Evolutionary conservation across 179 eudicot species (phyloP), one percentile per base, ranked within the genome.

Genomic region (Amaranthus tricolor): DNA sequence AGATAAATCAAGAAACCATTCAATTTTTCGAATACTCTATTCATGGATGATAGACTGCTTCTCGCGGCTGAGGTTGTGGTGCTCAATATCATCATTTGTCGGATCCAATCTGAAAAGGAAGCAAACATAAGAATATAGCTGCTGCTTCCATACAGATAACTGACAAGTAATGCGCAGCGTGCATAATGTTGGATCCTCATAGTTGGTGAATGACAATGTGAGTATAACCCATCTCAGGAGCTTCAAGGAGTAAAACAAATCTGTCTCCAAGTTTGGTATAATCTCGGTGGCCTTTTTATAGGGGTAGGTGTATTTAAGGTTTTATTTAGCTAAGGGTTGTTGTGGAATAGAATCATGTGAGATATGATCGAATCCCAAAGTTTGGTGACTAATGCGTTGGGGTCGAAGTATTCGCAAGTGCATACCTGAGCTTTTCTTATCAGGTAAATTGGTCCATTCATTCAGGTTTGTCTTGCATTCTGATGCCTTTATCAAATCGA

Each of bases 391-490:
- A 9, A 53, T 53, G 15, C 15, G 10, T 9, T 14, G 31, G 9
- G 49, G 43, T 56, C 13, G 65, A 62, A 62, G 12, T 13, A n/a
- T 14, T 21, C 40, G 14, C 19, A 66, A 43, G 13, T 21, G 72
- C 88, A 71, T 88, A 90, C 99, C 98, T 73, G 89, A 64, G 71
- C 77, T 73, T 65, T 78, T 88, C 77, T 78, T 84, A 72, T 61
- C 78, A 49, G 93, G 84, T 50, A 93, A 73, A 81, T 93, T 95
- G 62, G 98, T 86, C 99, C 99, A 95, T 50, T 95, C 96, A 54
- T 64, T 74, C 40, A 90, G 84, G 83, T 82, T 88, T 57, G 82
- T 78, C 79, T 83, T 85, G 48, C 77, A 74, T 72, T 88, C 92
- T 68, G 98, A 87, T 83, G 98, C 99, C 51, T 73, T 83, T 62